These are phyloP conservation scores for Afroboletus lepidellus DNA, from an alignment of 1,284 basidiomycete species.

Conservation along the genomic window DNA sequence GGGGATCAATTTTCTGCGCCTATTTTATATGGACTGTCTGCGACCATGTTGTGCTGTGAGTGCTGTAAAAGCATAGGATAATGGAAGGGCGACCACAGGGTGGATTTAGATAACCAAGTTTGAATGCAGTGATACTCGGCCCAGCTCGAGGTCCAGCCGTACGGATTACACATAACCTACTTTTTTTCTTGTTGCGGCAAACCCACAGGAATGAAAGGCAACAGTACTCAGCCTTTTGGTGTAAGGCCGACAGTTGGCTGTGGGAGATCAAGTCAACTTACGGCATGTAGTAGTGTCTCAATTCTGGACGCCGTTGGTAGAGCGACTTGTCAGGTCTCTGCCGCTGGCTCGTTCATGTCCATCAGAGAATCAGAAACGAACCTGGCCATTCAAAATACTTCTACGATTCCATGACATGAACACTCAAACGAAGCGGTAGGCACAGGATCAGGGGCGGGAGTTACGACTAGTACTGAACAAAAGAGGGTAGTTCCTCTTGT, in stretches of 20 bases:
- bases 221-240: background rate
- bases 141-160: background rate
- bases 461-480: slow-evolving; percentile 19
- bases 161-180: background rate
- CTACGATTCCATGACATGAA: background rate
- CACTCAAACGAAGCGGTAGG: background rate
- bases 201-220: background rate
- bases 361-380: background rate
- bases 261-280: background rate
- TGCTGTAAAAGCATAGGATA: slow-evolving; percentile 17
- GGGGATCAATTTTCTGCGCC: background rate
- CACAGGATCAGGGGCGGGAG: too few relatives aligned
- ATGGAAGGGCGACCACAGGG: slow-evolving; percentile 20
- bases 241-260: background rate
- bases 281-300: too few relatives aligned
- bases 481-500: slow-evolving; percentile 18
- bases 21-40: slow-evolving; percentile 12
- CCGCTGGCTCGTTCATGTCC: background rate
- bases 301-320: too few relatives aligned
- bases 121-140: background rate
- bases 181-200: background rate
- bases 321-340: background rate
- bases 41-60: slow-evolving; percentile 17
- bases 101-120: slow-evolving; percentile 12
- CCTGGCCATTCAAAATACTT: background rate